phyloP scores from a whole-genome alignment of 2,329 filamentous ascomycete species.

The Harringtonia lauricola region DNA sequence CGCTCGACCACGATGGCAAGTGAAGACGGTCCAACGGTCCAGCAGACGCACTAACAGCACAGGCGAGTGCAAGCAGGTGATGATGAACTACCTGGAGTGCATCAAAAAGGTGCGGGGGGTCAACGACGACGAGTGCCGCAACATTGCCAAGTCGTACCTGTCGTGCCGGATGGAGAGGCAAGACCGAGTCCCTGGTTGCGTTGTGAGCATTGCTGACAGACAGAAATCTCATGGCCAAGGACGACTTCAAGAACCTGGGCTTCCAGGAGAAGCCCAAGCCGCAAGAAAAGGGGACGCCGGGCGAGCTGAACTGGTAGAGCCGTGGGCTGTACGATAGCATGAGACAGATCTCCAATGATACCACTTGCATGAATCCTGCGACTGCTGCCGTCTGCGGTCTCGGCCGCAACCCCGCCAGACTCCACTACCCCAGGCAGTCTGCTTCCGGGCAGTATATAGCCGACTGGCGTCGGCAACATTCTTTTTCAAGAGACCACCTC shows the following conservation, averaged over 20 bases:
- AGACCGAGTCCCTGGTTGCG: slow-evolving; percentile 16
- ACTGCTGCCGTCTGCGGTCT: no score
- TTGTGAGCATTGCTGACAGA: neutral
- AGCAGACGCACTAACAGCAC: neutral
- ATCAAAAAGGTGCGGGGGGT: slow-evolving; percentile 74
- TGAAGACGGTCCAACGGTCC: neutral
- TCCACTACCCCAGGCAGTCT: no score
- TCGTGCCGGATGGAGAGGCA: slow-evolving; percentile 91
- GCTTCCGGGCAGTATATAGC: no score
- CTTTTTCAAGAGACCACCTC: no score
- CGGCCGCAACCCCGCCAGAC: no score
- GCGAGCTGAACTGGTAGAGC: slow-evolving; percentile 23
- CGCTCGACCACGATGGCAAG: slow-evolving; percentile 79
- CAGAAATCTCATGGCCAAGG: slow-evolving; percentile 90
- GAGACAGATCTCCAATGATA: no score
- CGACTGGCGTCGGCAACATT: no score
- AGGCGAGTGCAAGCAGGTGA: slow-evolving; percentile 91
- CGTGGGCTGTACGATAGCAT: no score
- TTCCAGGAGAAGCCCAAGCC: slow-evolving; percentile 39
- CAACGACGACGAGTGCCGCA: slow-evolving; percentile 78
- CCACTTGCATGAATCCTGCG: no score
- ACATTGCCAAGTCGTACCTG: slow-evolving; percentile 79
- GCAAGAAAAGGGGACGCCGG: slow-evolving; percentile 18
- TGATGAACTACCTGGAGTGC: slow-evolving; percentile 75
- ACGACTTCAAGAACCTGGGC: slow-evolving; percentile 90